Conservation (phyloP, 2,329 filamentous ascomycete genomes). For the Leptodontidium sp. region DNA sequence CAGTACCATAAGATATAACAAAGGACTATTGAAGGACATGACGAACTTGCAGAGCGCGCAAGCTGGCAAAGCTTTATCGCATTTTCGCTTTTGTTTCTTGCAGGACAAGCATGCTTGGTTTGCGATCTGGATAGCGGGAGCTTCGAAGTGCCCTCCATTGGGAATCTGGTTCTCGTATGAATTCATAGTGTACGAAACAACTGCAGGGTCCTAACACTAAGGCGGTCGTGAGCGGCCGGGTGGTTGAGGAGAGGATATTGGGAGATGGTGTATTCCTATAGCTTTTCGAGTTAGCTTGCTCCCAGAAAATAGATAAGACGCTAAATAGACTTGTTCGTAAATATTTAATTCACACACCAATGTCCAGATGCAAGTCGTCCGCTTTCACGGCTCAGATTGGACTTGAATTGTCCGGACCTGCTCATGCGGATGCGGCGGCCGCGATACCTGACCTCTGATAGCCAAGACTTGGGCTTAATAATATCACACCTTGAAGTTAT, state of each 20-base stretch:
- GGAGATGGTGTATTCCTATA: not conserved
- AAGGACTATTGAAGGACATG: not conserved
- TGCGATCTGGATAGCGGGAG: constrained; percentile 36
- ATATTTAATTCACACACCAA: not conserved
- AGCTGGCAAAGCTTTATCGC: constrained; percentile 57
- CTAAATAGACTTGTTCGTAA: not conserved
- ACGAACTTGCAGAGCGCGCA: constrained; percentile 54
- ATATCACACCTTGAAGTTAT: not conserved
- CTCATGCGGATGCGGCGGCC: constrained; percentile 12
- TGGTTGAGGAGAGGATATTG: not conserved
- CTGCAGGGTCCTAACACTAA: not conserved
- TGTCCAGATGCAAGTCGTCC: not conserved
- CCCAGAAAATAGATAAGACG: not conserved
- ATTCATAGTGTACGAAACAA: not conserved
- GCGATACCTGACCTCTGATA: constrained; percentile 1
- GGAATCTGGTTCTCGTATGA: constrained; percentile 9
- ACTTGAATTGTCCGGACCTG: not conserved
- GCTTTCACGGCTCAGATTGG: not conserved
- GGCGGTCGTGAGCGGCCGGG: constrained; percentile 17
- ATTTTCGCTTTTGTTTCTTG: constrained; percentile 59
- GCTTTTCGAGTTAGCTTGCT: not conserved
- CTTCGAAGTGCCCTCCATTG: constrained; percentile 4
- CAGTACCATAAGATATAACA: not conserved
- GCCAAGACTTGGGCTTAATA: not conserved
- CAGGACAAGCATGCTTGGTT: constrained; percentile 54